A percentile compares a stretch with the other conserved stretches of the same genome.
Evolutionary conservation across 1,139 yeast species (phyloP).

Genomic region (Debaryomyces udenii): DNA sequence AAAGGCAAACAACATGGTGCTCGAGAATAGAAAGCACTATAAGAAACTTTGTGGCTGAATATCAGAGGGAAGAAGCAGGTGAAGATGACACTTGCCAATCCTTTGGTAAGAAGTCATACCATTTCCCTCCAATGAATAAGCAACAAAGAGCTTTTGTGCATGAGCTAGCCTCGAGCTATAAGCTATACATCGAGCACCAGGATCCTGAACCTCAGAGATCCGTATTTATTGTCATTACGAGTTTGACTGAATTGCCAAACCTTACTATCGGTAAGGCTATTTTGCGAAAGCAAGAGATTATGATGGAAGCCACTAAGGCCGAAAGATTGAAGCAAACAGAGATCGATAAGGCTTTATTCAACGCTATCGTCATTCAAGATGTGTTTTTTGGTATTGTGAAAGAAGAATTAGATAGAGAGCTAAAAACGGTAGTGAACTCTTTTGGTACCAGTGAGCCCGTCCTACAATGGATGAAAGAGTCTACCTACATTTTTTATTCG

Average conservation of each 20-base stretch:
- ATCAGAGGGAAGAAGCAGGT: conserved; percentile 21
- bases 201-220: conserved; percentile 81
- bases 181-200: conserved; percentile 69
- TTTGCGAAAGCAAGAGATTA: conserved; percentile 33
- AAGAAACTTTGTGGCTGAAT: conserved; percentile 47
- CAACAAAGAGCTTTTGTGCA: conserved; percentile 75
- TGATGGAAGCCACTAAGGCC: conserved; percentile 26
- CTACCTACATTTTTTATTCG: conserved; percentile 49
- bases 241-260: conserved; percentile 35
- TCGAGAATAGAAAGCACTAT: conserved; percentile 57
- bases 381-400: conserved; percentile 56
- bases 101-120: conserved; percentile 34
- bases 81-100: conserved; percentile 11
- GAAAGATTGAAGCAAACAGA: conserved; percentile 21
- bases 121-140: conserved; percentile 73
- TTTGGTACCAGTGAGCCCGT: conserved; percentile 24
- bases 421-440: conserved; percentile 26
- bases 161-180: conserved; percentile 61
- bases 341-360: conserved; percentile 35
- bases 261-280: conserved; percentile 32
- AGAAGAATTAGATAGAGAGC: conserved; percentile 43
- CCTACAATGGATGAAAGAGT: conserved; percentile 44
- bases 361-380: conserved; percentile 58
- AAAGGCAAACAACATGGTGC: conserved; percentile 67
- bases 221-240: conserved; percentile 58